phyloP scores from a whole-genome alignment of 176 grass and related monocot genomes.

The Melocanna baccifera region DNA sequence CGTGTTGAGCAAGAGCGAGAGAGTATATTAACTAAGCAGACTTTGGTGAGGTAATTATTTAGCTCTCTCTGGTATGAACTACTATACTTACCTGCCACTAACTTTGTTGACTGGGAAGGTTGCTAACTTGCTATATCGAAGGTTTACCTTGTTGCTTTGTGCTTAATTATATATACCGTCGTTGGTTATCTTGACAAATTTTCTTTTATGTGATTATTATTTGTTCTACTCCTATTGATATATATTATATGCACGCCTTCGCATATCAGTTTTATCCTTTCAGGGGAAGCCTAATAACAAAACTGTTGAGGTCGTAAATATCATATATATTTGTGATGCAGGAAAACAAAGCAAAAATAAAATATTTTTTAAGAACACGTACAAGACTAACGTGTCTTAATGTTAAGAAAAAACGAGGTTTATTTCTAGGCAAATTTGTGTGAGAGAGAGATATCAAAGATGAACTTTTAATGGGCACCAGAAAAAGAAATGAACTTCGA shows the following conservation, averaged over 20 bases:
- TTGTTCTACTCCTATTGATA: background rate
- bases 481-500: background rate
- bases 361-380: background rate
- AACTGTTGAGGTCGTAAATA: background rate
- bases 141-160: background rate
- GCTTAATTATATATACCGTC: background rate
- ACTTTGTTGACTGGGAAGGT: background rate
- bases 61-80: background rate
- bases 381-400: background rate
- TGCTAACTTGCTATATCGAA: background rate
- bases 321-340: background rate
- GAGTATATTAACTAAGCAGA: background rate
- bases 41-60: background rate
- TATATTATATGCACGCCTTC: background rate
- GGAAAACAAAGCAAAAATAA: background rate
- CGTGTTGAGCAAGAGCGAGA: background rate
- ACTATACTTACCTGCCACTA: background rate
- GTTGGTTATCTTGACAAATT: background rate
- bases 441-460: background rate
- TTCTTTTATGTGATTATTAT: background rate
- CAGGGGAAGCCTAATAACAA: background rate
- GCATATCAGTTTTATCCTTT: background rate
- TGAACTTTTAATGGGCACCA: background rate
- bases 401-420: background rate
- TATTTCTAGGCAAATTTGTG: background rate